Conservation (phyloP, 805 yeast species). For the Lipomyces sp. region DNA sequence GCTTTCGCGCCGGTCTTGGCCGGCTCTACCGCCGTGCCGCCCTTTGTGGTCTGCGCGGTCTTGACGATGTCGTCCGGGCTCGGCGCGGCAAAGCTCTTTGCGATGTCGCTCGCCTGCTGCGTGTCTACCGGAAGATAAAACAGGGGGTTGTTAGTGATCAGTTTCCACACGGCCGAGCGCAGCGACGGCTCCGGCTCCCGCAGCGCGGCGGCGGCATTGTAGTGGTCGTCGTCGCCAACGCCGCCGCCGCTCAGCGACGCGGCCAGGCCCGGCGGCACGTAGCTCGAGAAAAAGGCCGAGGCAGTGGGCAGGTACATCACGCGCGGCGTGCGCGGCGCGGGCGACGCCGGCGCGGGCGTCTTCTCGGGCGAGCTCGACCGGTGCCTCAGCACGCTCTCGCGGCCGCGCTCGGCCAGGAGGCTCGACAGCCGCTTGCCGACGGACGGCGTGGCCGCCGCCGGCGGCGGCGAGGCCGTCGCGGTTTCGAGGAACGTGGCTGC, state of each 20-base stretch:
- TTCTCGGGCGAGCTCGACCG: background rate
- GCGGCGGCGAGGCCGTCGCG: background rate
- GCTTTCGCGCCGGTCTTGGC: constrained; percentile 1
- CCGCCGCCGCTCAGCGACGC: constrained; percentile 5
- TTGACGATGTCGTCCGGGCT: constrained; percentile 79
- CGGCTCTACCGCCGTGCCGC: constrained; percentile 7
- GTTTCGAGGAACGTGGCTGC: background rate
- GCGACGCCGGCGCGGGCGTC: too few relatives aligned
- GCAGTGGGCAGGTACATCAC: background rate
- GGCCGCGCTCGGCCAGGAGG: constrained; percentile 6
- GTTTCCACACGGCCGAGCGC: constrained; percentile 26
- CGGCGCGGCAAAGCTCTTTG: constrained; percentile 57
- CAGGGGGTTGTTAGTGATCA: constrained; percentile 42
- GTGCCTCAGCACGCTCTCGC: background rate
- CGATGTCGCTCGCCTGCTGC: constrained; percentile 39
- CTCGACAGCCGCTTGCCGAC: background rate
- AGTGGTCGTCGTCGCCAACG: background rate
- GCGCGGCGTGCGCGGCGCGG: background rate
- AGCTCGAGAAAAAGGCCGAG: constrained; percentile 21
- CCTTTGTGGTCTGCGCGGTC: constrained; percentile 48
- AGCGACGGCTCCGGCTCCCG: constrained; percentile 1
- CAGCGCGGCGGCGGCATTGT: background rate
- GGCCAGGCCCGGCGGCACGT: constrained; percentile 22
- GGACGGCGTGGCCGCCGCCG: background rate
- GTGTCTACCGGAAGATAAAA: constrained; percentile 38